These are phyloP conservation scores for Plasmodium fragile DNA, from an alignment of 169 alveolate species.

Conservation along the genomic window DNA sequence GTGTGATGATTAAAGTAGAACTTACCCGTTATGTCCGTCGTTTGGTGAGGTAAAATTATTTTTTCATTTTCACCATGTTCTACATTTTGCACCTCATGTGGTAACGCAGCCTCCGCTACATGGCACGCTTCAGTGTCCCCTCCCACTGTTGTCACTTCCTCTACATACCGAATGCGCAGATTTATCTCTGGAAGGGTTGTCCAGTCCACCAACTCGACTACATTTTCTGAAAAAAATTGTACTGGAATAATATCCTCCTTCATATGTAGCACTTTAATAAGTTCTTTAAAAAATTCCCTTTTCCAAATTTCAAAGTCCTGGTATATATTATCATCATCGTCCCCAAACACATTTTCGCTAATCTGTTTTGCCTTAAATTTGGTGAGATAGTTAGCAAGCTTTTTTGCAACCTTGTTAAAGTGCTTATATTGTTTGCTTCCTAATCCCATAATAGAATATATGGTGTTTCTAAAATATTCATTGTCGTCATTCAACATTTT, in stretches of 20 bases:
- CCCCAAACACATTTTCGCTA: constrained; percentile 81
- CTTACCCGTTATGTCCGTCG: constrained; percentile 76
- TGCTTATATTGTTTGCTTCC: constrained; percentile 84
- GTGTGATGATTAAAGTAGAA: constrained; percentile 72
- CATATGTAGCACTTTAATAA: constrained; percentile 30
- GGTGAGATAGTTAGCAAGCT: constrained; percentile 68
- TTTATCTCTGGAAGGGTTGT: constrained; percentile 12
- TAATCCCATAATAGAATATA: constrained; percentile 82
- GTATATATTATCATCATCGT: constrained; percentile 81
- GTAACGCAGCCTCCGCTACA: not conserved
- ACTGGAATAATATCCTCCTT: not conserved
- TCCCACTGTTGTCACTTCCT: constrained; percentile 60
- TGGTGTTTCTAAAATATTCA: constrained; percentile 43
- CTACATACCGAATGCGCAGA: constrained; percentile 5
- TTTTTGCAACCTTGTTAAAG: constrained; percentile 83
- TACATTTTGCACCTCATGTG: constrained; percentile 9
- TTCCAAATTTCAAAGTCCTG: constrained; percentile 86
- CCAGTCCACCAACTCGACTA: constrained; percentile 77
- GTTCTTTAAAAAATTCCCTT: constrained; percentile 49
- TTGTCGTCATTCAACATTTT: constrained; percentile 57
- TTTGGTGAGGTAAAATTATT: constrained; percentile 41
- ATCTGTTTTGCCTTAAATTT: constrained; percentile 78
- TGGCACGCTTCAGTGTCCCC: not conserved
- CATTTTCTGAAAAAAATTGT: not conserved
- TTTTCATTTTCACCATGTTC: constrained; percentile 64